Conservation (phyloP, 805 yeast species). For the Candida multigemmis region DNA sequence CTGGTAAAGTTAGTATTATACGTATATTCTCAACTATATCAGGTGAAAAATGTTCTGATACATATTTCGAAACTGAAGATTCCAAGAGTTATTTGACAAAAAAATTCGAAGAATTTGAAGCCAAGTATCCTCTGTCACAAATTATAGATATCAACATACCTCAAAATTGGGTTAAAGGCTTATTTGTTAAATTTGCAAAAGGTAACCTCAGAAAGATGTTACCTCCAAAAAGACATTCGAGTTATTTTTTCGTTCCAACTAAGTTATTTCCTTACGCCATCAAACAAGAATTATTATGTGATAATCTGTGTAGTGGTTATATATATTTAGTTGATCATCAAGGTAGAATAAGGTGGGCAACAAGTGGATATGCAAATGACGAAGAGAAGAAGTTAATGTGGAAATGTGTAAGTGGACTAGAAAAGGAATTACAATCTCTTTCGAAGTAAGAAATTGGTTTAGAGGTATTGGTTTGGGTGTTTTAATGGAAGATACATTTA, state of each 20-base stretch:
- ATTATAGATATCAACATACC: constrained; percentile 71
- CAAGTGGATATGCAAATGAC: constrained; percentile 71
- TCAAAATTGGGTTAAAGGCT: constrained; percentile 62
- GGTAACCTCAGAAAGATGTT: constrained; percentile 33
- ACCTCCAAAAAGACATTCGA: constrained; percentile 42
- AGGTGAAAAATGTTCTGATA: constrained; percentile 59
- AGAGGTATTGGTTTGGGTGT: too few relatives aligned
- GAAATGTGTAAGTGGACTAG: constrained; percentile 55
- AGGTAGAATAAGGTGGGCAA: constrained; percentile 83
- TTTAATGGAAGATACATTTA: too few relatives aligned
- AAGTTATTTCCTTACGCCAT: constrained; percentile 46
- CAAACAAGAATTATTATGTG: constrained; percentile 52
- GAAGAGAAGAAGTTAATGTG: constrained; percentile 57
- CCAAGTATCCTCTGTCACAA: constrained; percentile 46
- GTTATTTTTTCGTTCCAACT: constrained; percentile 58
- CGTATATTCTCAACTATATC: constrained; percentile 58
- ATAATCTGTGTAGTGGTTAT: constrained; percentile 77
- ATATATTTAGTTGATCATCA: constrained; percentile 67
- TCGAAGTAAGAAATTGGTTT: too few relatives aligned
- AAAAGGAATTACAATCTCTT: constrained; percentile 28
- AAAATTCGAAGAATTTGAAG: constrained; percentile 26
- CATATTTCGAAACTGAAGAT: constrained; percentile 43
- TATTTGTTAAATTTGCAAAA: constrained; percentile 42
- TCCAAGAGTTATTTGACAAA: constrained; percentile 32
- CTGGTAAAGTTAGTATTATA: constrained; percentile 51